Conservation (phyloP, 371 early-diverging fungal species). For the Rozella allomycis region DNA sequence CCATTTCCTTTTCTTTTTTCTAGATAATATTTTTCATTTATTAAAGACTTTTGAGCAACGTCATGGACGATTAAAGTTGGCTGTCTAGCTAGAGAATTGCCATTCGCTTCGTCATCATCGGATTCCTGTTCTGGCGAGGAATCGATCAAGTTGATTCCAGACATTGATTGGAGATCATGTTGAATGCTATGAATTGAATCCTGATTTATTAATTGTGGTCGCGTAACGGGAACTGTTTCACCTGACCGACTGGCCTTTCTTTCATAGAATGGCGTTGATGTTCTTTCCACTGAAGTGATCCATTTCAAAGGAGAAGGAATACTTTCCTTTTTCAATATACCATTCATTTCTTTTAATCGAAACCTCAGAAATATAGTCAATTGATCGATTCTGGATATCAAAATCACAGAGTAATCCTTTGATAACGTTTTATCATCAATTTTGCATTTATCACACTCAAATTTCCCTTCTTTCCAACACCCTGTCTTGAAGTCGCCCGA, state of each 20-base stretch:
- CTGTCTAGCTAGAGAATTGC: too few relatives aligned
- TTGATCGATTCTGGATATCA: slow-evolving; percentile 81
- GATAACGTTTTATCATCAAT: slow-evolving; percentile 41
- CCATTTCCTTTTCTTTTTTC: background rate
- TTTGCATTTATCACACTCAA: too few relatives aligned
- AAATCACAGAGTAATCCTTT: slow-evolving; percentile 66
- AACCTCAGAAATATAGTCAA: slow-evolving; percentile 73
- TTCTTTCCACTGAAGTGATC: background rate
- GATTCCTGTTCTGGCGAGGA: too few relatives aligned
- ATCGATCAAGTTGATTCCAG: too few relatives aligned
- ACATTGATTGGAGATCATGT: slow-evolving; percentile 26
- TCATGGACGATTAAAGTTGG: slow-evolving; percentile 7
- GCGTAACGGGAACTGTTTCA: slow-evolving; percentile 5
- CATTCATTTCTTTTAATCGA: slow-evolving; percentile 60
- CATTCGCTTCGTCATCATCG: too few relatives aligned
- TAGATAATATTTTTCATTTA: background rate
- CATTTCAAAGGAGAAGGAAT: background rate
- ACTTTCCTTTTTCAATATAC: slow-evolving; percentile 55
- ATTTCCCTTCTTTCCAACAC: too few relatives aligned
- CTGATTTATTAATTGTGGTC: slow-evolving; percentile 13
- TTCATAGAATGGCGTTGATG: slow-evolving; percentile 6
- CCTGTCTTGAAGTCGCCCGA: slow-evolving; percentile 22
- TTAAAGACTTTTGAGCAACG: background rate
- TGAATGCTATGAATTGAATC: slow-evolving; percentile 30
- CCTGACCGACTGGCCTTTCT: slow-evolving; percentile 3